Percentiles rank a stretch among this genome's conserved stretches.
These are phyloP conservation scores for Nepenthes gracilis DNA, from an alignment of 148 eudicot species.

Conservation along the genomic window DNA sequence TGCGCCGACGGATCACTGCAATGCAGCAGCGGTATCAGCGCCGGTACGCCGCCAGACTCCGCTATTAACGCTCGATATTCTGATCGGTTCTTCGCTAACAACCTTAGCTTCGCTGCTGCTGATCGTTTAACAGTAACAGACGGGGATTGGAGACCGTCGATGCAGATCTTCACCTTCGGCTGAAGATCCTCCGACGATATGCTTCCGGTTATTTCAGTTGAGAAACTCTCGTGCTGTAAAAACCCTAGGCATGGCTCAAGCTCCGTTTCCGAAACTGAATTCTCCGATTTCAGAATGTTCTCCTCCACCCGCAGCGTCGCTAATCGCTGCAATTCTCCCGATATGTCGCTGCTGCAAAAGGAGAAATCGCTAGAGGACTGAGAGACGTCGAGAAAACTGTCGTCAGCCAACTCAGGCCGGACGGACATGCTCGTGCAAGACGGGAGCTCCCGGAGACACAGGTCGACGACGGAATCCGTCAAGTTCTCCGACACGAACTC, in stretches of 20 bases:
- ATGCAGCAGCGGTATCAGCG: conserved; percentile 41
- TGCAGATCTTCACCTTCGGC: conserved; percentile 73
- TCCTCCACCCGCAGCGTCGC: conserved; percentile 15
- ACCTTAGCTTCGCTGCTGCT: conserved; percentile 64
- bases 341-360: conserved; percentile 67
- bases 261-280: neutral
- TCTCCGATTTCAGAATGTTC: conserved; percentile 8
- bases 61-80: conserved; percentile 74
- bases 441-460: conserved; percentile 56
- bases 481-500: conserved; percentile 28
- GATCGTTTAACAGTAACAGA: conserved; percentile 56
- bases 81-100: conserved; percentile 72
- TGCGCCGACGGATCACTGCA: conserved; percentile 70
- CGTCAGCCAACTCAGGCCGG: conserved; percentile 19
- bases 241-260: conserved; percentile 44
- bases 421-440: conserved; percentile 14
- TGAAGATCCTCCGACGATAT: conserved; percentile 79
- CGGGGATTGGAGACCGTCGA: conserved; percentile 45
- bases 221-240: conserved; percentile 54
- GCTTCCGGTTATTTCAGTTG: conserved; percentile 78
- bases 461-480: conserved; percentile 65
- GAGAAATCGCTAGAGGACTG: conserved; percentile 55
- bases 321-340: conserved; percentile 76
- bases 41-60: conserved; percentile 76
- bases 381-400: conserved; percentile 40